Percentiles rank a stretch among this genome's conserved stretches.
Conservation (phyloP, 73 alveolate species). For the Tetrahymena thermophila region DNA sequence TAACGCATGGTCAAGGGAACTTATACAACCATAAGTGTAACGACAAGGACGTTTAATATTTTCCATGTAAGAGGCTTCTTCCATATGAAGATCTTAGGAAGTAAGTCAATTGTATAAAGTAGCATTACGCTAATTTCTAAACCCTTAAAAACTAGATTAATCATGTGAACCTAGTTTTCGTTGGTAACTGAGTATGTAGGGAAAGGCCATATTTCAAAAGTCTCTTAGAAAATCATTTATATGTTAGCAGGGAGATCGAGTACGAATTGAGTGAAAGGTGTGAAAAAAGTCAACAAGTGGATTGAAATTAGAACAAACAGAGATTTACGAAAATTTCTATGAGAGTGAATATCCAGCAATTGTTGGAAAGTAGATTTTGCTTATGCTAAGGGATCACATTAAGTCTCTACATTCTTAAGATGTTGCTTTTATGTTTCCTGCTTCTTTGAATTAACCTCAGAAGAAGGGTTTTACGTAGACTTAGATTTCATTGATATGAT, state of each 20-base stretch:
- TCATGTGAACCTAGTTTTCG: conserved; percentile 23
- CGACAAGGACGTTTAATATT: conserved; percentile 9
- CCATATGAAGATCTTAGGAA: conserved; percentile 46
- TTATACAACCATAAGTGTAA: conserved; percentile 27
- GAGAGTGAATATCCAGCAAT: background rate
- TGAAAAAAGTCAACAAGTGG: background rate
- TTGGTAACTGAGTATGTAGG: conserved; percentile 28
- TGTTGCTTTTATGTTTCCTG: background rate
- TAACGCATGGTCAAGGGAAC: conserved; percentile 30
- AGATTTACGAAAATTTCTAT: background rate
- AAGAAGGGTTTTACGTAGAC: background rate
- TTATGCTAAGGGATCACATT: background rate
- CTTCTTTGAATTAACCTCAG: background rate
- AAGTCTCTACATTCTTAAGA: background rate
- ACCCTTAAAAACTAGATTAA: conserved; percentile 15
- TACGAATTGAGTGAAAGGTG: conserved; percentile 1
- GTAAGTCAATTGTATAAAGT: conserved; percentile 25
- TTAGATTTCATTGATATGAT: background rate
- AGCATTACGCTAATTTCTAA: conserved; percentile 34
- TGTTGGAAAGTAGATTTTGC: background rate
- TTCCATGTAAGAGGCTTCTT: conserved; percentile 28
- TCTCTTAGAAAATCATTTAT: conserved; percentile 17
- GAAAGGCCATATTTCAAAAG: conserved; percentile 33
- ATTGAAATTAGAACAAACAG: background rate
- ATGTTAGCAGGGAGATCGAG: background rate